Percentiles rank a stretch among this genome's conserved stretches.
phyloP scores from a whole-genome alignment of 176 grass and related monocot species.

The Phoenix dactylifera region DNA sequence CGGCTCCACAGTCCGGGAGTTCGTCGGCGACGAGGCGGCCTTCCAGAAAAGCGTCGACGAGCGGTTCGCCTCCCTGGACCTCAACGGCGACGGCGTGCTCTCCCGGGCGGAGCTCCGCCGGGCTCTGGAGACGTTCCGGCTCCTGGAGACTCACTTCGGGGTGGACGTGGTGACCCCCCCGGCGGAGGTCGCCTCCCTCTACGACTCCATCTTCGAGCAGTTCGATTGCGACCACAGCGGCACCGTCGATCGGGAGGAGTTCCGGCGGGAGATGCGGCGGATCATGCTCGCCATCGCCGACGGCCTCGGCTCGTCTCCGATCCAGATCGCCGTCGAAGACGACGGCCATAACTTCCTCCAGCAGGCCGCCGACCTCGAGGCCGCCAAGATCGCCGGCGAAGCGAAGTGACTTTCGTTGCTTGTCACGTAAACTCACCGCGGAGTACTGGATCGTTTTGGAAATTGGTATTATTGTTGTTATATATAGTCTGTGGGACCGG shows the following conservation, averaged over 20 bases:
- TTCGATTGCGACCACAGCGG: constrained; percentile 87
- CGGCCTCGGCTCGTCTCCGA: constrained; percentile 66
- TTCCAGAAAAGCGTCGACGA: constrained; percentile 62
- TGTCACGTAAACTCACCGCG: no score
- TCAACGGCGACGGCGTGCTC: constrained; percentile 92
- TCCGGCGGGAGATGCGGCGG: constrained; percentile 74
- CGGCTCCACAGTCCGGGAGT: constrained; percentile 65
- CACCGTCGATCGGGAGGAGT: constrained; percentile 59
- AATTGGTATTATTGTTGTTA: no score
- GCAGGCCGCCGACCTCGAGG: constrained; percentile 78
- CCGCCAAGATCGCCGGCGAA: constrained; percentile 29
- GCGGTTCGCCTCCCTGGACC: constrained; percentile 64
- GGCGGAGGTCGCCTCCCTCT: constrained; percentile 55
- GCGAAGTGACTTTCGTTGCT: no score
- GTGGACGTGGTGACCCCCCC: constrained; percentile 44
- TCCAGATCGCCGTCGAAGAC: constrained; percentile 77
- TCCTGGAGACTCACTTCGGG: constrained; percentile 57
- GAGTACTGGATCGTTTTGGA: no score
- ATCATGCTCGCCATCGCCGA: constrained; percentile 93
- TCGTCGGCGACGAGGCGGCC: constrained; percentile 64
- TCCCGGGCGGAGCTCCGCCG: constrained; percentile 77
- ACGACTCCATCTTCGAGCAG: constrained; percentile 88
- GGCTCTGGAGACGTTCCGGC: constrained; percentile 90
- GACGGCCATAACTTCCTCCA: constrained; percentile 56
- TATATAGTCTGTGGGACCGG: no score